Base-by-base conservation (phyloP, 2,329 filamentous ascomycete species). In the Ophiognomonia clavigignenti-juglandacearum region DNA sequence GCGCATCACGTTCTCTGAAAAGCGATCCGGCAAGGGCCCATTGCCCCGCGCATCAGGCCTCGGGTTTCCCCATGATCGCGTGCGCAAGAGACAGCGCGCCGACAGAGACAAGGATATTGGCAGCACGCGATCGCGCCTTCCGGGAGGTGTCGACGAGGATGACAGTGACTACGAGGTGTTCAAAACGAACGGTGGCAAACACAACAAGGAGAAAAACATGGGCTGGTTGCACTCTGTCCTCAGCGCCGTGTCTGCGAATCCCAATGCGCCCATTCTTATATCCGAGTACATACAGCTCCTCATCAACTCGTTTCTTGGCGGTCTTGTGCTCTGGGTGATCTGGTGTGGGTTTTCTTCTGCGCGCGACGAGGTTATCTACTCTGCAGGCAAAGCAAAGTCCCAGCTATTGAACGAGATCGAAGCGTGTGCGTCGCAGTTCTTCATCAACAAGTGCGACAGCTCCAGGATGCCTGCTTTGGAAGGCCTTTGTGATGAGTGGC, bases 401-500 rank as follows among this genome's bases (percentile, higher is more conserved):
- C 78, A 81, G 13, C 79, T 93, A 19, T 67, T 91, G 51, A 77
- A 80, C 10, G 82, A 89, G 53, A 93, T 93, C 63, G 75, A 80
- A 1, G 71, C 74, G 6, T 98, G 93, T 63, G 77, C 79, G 3
- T 77, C 79, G 32, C 75, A 92, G 53, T 98, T 86, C 64, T 70
- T 75, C 2, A 75, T 82, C 39, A 98, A 98, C 59, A 73, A 75
- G 31, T 98, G 93, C 64, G 78, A 75, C 1, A 78, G 75, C 0
- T 65, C 68, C 46, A 77, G 85, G 13, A 67, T 86, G 4, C 92
- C 91, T 0, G 88, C 86, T 0, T 72, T 97, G 56, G 78, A 85
- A 52, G 68, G 68, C 0, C 70, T 85, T 4, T 98, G 93, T 63
- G 78, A 82, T 27, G 79, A 84, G 52, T 97, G 92, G 92, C 82